phyloP scores from a whole-genome alignment of 257 asterid genomes.

The Fraxinus americana region DNA sequence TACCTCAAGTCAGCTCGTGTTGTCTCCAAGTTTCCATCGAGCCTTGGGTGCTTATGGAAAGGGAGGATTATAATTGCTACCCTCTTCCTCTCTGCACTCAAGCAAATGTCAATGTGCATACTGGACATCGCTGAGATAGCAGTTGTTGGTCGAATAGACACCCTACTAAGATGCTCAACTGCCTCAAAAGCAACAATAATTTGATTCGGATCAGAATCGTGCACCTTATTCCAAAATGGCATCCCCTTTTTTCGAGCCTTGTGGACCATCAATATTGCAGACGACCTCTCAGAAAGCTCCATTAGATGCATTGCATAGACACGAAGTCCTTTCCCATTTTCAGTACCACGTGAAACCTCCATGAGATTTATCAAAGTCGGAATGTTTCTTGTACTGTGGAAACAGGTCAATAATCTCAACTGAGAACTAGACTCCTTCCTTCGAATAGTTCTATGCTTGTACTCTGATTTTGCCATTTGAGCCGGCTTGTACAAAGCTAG shows the following conservation, averaged over 20 bases:
- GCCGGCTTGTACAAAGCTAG: conserved; percentile 52
- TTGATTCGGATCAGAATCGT: conserved; percentile 31
- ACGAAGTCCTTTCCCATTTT: conserved; percentile 38
- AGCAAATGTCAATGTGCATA: conserved; percentile 56
- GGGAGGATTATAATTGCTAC: conserved; percentile 55
- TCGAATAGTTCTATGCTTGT: conserved; percentile 45
- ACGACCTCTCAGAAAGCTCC: conserved; percentile 56
- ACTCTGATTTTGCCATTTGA: conserved; percentile 34
- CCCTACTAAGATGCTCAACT: conserved; percentile 47
- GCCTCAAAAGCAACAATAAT: conserved; percentile 50
- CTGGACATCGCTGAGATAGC: conserved; percentile 45
- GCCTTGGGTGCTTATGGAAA: conserved; percentile 51
- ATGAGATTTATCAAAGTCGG: conserved; percentile 52
- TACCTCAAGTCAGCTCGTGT: conserved; percentile 42
- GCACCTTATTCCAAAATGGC: conserved; percentile 38
- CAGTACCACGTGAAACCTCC: conserved; percentile 55
- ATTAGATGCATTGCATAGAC: conserved; percentile 61
- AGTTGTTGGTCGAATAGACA: conserved; percentile 48
- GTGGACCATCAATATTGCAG: conserved; percentile 54
- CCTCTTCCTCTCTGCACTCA: conserved; percentile 40
- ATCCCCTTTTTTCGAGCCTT: conserved; percentile 44
- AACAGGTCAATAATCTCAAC: conserved; percentile 38
- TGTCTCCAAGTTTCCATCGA: conserved; percentile 53
- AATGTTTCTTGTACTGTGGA: conserved; percentile 35
- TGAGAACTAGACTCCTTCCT: conserved; percentile 33